These are phyloP conservation scores for Talaromyces sp. DNA, from an alignment of 2,329 filamentous ascomycete genomes.

Conservation along the genomic window DNA sequence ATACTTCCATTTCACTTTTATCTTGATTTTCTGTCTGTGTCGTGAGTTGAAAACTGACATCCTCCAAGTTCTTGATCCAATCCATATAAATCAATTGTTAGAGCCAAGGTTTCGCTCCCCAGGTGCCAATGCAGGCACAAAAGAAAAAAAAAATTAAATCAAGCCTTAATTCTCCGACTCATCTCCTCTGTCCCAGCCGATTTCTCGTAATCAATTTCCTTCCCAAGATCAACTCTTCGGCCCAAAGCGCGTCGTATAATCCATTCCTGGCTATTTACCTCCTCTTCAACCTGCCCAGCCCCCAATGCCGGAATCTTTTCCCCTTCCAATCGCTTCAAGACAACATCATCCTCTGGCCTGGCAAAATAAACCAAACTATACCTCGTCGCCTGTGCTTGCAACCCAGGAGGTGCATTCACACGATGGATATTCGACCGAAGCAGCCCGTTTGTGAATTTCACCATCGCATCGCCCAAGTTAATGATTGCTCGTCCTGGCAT, in stretches of 20 bases:
- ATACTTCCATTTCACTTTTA: constrained; percentile 5
- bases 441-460: constrained; percentile 48
- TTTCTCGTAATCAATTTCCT: constrained; percentile 36
- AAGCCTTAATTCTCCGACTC: constrained; percentile 29
- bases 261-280: constrained; percentile 47
- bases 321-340: constrained; percentile 45
- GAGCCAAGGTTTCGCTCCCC: too few species aligned
- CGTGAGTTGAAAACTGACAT: too few species aligned
- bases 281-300: constrained; percentile 36
- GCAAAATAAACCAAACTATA: constrained; percentile 60
- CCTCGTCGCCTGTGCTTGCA: constrained; percentile 48
- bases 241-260: constrained; percentile 44
- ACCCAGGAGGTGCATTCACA: constrained; percentile 53
- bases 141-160: neutral
- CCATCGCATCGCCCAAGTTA: constrained; percentile 49
- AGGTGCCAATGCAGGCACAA: too few species aligned
- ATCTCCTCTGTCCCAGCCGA: constrained; percentile 37
- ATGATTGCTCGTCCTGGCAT: constrained; percentile 51
- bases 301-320: constrained; percentile 36
- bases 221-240: constrained; percentile 31
- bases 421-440: constrained; percentile 51
- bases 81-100: too few species aligned
- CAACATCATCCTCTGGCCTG: constrained; percentile 53
- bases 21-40: too few species aligned
- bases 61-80: too few species aligned